Base-by-base conservation (phyloP, 306 rosid genomes). In the Alnus glutinosa region DNA sequence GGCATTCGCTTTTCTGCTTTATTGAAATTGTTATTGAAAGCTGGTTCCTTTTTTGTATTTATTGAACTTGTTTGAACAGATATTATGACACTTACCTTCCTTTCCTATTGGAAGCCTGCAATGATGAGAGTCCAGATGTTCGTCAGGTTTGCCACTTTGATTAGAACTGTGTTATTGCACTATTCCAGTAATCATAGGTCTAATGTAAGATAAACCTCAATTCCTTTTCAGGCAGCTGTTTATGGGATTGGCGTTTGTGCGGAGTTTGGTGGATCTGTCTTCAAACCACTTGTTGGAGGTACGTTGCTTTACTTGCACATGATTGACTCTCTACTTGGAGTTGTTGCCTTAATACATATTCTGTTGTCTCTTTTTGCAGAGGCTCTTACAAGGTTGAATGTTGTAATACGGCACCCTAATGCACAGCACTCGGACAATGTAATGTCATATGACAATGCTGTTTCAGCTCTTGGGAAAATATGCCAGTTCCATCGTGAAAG, bases 211-310 rank as follows among this genome's bases (percentile, higher is more conserved):
- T 36, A 68, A 78, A 46, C 51, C 59, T 64, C n/a, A 51, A 74
- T 78, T 70, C 66, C 68, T 83, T 79, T 84, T 75, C 94, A 96
- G 98, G 99, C 99, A 36, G 98, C 99, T 70, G 97, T 96, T 70
- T 96, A 93, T 88, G 99, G 99, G 76, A 90, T 96, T 67, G 99
- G 99, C 77, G 97, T 93, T 37, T 96, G 99, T 85, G 94, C 97
- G 0, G 99, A 93, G 89, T 96, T 87, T 86, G 99, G 99, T 49
- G 97, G 98, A 83, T 78, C 92, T 70, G 96, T 89, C 70, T 90
- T 96, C 81, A 96, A 87, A 84, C 97, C 87, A 78, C 89, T 96
- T 61, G 91, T 92, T 75, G 93, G 93, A 76, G 94, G 98, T 96
- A 73, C 73, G 79, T 81, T 83, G 61, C 80, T 71, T 50, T 57